phyloP scores from a whole-genome alignment of 352 stramenopile species.

The Peronospora destructor region DNA sequence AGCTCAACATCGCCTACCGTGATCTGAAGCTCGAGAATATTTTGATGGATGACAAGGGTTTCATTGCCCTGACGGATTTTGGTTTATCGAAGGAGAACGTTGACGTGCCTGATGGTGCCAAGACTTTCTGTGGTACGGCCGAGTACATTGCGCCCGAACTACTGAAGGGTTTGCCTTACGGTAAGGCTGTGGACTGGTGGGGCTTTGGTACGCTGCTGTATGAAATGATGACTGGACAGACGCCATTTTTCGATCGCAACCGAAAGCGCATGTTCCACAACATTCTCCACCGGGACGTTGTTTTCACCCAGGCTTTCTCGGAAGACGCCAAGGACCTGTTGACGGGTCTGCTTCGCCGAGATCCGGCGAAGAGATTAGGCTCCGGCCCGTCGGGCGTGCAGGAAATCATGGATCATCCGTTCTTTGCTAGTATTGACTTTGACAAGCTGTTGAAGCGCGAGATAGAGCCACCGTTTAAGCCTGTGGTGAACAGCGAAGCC shows the following conservation, averaged over 20 bases:
- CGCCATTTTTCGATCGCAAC: conserved; percentile 93
- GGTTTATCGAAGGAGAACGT: conserved; percentile 90
- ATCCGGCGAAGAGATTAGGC: conserved; percentile 77
- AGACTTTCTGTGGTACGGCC: conserved; percentile 90
- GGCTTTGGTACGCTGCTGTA: conserved; percentile 90
- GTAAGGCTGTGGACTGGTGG: conserved; percentile 91
- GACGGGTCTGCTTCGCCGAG: conserved; percentile 65
- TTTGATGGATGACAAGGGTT: conserved; percentile 90
- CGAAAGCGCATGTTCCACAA: conserved; percentile 93
- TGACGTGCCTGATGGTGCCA: conserved; percentile 78
- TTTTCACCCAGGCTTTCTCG: conserved; percentile 83
- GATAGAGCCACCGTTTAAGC: conserved; percentile 84
- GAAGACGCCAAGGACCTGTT: conserved; percentile 84
- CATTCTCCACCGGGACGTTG: conserved; percentile 85
- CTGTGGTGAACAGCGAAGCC: conserved; percentile 72
- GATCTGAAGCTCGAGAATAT: conserved; percentile 95
- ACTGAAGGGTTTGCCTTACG: conserved; percentile 85
- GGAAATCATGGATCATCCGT: conserved; percentile 87
- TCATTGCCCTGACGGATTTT: conserved; percentile 90
- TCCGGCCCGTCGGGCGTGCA: conserved; percentile 75
- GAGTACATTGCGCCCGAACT: conserved; percentile 91
- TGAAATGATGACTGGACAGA: conserved; percentile 93
- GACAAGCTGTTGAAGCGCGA: conserved; percentile 75
- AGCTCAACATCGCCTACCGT: conserved; percentile 90
- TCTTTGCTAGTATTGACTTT: conserved; percentile 84